Percentiles rank a stretch among this genome's conserved stretches.
These are phyloP conservation scores for Diaporthe ilicicola DNA, from an alignment of 2,329 filamentous ascomycete species.

Conservation along the genomic window DNA sequence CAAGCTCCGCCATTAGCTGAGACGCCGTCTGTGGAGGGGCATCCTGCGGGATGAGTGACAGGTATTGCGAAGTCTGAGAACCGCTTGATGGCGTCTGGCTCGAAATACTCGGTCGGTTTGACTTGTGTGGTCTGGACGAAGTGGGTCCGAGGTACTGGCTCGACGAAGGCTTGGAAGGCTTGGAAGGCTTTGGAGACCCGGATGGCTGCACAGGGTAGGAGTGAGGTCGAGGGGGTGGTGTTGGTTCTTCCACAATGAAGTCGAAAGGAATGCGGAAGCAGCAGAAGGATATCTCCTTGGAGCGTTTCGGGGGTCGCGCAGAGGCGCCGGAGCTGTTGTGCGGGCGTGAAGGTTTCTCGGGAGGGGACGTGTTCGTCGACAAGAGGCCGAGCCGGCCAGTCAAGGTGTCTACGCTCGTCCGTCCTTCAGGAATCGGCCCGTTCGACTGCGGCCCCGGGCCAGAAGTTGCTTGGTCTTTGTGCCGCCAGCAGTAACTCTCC, in stretches of 20 bases:
- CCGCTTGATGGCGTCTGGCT: conserved; percentile 37
- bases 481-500: conserved; percentile 90
- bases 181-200: conserved; percentile 34
- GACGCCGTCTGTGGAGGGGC: conserved; percentile 75
- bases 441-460: conserved; percentile 54
- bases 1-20: conserved; percentile 77
- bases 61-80: conserved; percentile 54
- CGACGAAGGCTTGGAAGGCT: conserved; percentile 41
- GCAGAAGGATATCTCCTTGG: conserved; percentile 51
- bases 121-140: conserved; percentile 35
- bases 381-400: conserved; percentile 80
- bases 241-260: conserved; percentile 46
- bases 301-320: conserved; percentile 38
- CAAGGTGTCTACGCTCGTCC: conserved; percentile 87
- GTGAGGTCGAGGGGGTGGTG: conserved; percentile 53
- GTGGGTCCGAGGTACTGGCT: conserved; percentile 40
- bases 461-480: conserved; percentile 82
- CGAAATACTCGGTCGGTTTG: conserved; percentile 37
- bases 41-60: conserved; percentile 74
- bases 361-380: conserved; percentile 62
- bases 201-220: conserved; percentile 54
- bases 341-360: conserved; percentile 36
- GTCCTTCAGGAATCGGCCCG: conserved; percentile 66
- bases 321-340: conserved; percentile 22
- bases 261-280: conserved; percentile 59